phyloP scores from a whole-genome alignment of 2,329 filamentous ascomycete species.

The Aspergillus sojae region DNA sequence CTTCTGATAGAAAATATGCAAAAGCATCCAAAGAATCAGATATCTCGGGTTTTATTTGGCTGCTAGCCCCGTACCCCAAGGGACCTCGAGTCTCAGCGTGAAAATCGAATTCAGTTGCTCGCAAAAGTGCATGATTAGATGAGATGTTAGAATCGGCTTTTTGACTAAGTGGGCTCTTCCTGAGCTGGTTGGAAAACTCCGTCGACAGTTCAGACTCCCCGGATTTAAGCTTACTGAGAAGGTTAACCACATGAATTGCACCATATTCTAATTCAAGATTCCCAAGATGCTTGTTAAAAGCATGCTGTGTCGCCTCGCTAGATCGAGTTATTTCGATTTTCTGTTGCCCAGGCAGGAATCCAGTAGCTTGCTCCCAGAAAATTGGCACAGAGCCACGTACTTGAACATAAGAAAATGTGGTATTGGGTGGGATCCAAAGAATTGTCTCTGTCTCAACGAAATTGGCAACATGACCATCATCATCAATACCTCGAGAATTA shows the following conservation, averaged over 20 bases:
- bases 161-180: slow-evolving; percentile 70
- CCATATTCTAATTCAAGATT: slow-evolving; percentile 85
- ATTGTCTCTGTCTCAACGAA: slow-evolving; percentile 98
- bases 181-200: slow-evolving; percentile 77
- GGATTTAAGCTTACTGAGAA: slow-evolving; percentile 86
- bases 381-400: slow-evolving; percentile 89
- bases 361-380: slow-evolving; percentile 94
- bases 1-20: slow-evolving; percentile 86
- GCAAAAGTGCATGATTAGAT: slow-evolving; percentile 72
- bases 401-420: slow-evolving; percentile 92
- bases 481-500: slow-evolving; percentile 95
- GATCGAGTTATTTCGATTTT: slow-evolving; percentile 92
- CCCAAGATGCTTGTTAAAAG: slow-evolving; percentile 94
- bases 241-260: slow-evolving; percentile 87
- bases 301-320: slow-evolving; percentile 85
- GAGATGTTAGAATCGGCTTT: slow-evolving; percentile 53
- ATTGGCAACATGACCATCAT: slow-evolving; percentile 96
- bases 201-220: slow-evolving; percentile 82
- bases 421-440: slow-evolving; percentile 76
- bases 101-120: slow-evolving; percentile 90
- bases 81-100: slow-evolving; percentile 90
- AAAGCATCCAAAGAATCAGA: slow-evolving; percentile 81
- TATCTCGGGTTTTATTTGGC: slow-evolving; percentile 77
- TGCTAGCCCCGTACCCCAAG: slow-evolving; percentile 87
- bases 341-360: slow-evolving; percentile 86